Conservation (phyloP, 148 eudicot genomes). For the Vaccinium vitisidaea region DNA sequence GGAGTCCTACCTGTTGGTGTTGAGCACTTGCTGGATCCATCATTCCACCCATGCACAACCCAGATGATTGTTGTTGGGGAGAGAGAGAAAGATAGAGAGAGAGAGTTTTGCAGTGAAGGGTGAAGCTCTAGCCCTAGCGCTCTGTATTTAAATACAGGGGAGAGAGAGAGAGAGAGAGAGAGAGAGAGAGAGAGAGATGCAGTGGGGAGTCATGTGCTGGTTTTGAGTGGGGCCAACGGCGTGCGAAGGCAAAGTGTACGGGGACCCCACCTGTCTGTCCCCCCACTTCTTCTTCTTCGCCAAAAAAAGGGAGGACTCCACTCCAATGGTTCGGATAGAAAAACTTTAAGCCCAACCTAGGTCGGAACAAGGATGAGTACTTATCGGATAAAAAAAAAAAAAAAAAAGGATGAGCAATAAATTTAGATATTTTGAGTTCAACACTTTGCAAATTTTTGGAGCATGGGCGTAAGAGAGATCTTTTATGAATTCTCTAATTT, state of each 20-base stretch:
- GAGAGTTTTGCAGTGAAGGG: not conserved
- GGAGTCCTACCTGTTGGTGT: slow-evolving; percentile 31
- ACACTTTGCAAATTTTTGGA: too few species aligned
- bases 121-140: not conserved
- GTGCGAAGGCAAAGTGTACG: slow-evolving; percentile 13
- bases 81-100: not conserved
- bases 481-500: too few species aligned
- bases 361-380: too few species aligned
- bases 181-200: not conserved
- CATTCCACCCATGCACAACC: slow-evolving; percentile 20
- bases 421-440: too few species aligned
- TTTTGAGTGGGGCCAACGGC: slow-evolving; percentile 16
- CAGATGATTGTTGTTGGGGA: not conserved
- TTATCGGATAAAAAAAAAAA: too few species aligned
- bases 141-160: slow-evolving; percentile 1
- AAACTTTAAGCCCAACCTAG: too few species aligned
- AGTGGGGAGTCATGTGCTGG: not conserved
- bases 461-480: too few species aligned
- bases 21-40: slow-evolving; percentile 41
- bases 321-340: too few species aligned
- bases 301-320: not conserved
- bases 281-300: not conserved
- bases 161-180: not conserved
- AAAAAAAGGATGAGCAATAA: too few species aligned
- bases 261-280: not conserved